Percentiles rank a stretch among this genome's conserved stretches.
Evolutionary conservation across 306 rosid genomes (phyloP).

Genomic region (Lagenaria siceraria): DNA sequence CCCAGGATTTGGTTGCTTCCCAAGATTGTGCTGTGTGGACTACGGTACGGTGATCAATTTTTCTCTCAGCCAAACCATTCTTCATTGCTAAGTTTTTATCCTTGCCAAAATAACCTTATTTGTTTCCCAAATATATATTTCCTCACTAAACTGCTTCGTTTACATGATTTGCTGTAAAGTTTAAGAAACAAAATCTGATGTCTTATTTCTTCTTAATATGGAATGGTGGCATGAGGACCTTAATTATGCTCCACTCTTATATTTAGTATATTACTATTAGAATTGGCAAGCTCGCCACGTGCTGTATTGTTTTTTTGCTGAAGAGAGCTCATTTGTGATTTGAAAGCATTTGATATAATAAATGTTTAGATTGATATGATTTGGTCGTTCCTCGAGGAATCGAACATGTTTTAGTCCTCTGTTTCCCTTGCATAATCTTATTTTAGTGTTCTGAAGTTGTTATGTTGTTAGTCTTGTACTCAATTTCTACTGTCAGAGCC

Average conservation of each 20-base stretch:
- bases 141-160: not conserved
- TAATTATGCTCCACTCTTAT: not conserved
- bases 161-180: not conserved
- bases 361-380: not conserved
- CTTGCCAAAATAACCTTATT: not conserved
- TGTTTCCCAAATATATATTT: not conserved
- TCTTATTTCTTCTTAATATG: not conserved
- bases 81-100: not conserved
- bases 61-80: not conserved
- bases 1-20: slow-evolving; percentile 67
- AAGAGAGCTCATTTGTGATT: not conserved
- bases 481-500: not conserved
- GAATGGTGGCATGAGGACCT: not conserved
- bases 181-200: not conserved
- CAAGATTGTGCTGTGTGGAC: slow-evolving; percentile 96
- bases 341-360: not conserved
- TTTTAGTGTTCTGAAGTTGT: not conserved
- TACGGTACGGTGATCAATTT: slow-evolving; percentile 49
- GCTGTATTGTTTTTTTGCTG: not conserved
- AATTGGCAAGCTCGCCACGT: not conserved
- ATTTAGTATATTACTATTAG: not conserved
- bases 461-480: not conserved
- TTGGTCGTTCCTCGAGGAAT: not conserved
- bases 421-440: not conserved
- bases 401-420: not conserved